These are phyloP conservation scores for Chaetomiaceae sp. DNA, from an alignment of 2,329 filamentous ascomycete genomes.

Conservation along the genomic window DNA sequence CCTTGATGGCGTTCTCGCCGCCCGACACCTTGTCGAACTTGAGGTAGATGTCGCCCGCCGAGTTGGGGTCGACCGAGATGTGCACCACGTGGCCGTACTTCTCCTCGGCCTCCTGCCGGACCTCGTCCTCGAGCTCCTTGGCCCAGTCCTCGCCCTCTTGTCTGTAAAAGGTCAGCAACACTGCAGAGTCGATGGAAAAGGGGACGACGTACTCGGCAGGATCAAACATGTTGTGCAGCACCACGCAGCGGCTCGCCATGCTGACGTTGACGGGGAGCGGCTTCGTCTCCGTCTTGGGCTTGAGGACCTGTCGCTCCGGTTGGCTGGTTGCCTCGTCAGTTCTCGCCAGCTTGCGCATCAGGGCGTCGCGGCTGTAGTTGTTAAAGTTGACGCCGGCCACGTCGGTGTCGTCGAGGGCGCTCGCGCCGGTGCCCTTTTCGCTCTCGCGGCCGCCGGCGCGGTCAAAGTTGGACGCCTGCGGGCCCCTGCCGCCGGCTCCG, in stretches of 20 bases:
- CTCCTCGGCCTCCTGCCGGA: constrained; percentile 84
- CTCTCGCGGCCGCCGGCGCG: constrained; percentile 83
- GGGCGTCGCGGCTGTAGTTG: constrained; percentile 96
- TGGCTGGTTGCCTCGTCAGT: constrained; percentile 71
- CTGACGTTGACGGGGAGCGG: constrained; percentile 80
- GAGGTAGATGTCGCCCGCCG: constrained; percentile 92
- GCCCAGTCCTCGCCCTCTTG: constrained; percentile 85
- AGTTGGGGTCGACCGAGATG: constrained; percentile 90
- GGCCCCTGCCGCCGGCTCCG: constrained; percentile 80
- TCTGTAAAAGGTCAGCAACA: constrained; percentile 47
- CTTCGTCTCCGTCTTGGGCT: constrained; percentile 75
- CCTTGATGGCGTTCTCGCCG: constrained; percentile 95
- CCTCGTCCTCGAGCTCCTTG: constrained; percentile 90
- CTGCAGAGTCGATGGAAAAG: background rate
- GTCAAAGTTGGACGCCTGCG: constrained; percentile 83
- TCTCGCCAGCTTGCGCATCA: constrained; percentile 98
- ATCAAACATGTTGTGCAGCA: constrained; percentile 95
- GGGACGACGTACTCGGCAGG: constrained; percentile 69
- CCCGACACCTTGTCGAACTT: constrained; percentile 96
- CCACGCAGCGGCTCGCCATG: constrained; percentile 88
- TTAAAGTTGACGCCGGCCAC: constrained; percentile 99
- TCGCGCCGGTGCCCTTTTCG: constrained; percentile 86
- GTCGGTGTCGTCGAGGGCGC: constrained; percentile 94
- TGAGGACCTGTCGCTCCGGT: constrained; percentile 66
- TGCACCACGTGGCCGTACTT: constrained; percentile 98